A percentile compares a stretch with the other conserved stretches of the same genome.
phyloP scores from a whole-genome alignment of 2,329 filamentous ascomycete species.

The Cladophialophora immunda region DNA sequence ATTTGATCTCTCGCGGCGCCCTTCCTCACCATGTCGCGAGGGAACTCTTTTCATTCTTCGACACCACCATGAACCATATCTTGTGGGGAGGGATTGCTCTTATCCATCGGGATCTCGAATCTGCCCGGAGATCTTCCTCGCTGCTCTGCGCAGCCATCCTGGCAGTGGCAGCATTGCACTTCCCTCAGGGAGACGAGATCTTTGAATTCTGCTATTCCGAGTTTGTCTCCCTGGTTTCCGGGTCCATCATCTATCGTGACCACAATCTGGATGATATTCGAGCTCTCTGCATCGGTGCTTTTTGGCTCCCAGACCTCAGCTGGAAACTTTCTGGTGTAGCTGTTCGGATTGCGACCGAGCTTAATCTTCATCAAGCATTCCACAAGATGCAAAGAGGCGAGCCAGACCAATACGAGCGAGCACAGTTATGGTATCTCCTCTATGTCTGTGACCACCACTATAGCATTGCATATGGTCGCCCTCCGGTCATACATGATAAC shows the following conservation, averaged over 20 bases:
- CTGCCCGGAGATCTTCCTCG: conserved; percentile 62
- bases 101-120: conserved; percentile 58
- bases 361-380: conserved; percentile 63
- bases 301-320: conserved; percentile 68
- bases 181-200: conserved; percentile 60
- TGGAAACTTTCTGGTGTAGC: conserved; percentile 69
- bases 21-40: conserved; percentile 60
- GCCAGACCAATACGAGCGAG: conserved; percentile 60
- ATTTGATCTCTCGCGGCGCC: conserved; percentile 61
- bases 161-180: conserved; percentile 66
- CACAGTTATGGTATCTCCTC: conserved; percentile 68
- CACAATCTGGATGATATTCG: conserved; percentile 66
- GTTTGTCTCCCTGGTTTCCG: conserved; percentile 64
- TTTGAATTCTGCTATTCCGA: conserved; percentile 65
- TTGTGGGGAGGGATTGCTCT: conserved; percentile 63
- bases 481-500: conserved; percentile 67
- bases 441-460: conserved; percentile 73
- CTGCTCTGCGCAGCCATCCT: conserved; percentile 64
- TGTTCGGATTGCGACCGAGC: conserved; percentile 65
- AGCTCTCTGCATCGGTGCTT: conserved; percentile 67
- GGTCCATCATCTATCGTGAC: conserved; percentile 65
- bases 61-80: conserved; percentile 60
- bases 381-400: conserved; percentile 58
- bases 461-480: conserved; percentile 67
- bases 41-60: conserved; percentile 61